Conservation (phyloP, 2,329 filamentous ascomycete genomes). For the Botryotinia convoluta region DNA sequence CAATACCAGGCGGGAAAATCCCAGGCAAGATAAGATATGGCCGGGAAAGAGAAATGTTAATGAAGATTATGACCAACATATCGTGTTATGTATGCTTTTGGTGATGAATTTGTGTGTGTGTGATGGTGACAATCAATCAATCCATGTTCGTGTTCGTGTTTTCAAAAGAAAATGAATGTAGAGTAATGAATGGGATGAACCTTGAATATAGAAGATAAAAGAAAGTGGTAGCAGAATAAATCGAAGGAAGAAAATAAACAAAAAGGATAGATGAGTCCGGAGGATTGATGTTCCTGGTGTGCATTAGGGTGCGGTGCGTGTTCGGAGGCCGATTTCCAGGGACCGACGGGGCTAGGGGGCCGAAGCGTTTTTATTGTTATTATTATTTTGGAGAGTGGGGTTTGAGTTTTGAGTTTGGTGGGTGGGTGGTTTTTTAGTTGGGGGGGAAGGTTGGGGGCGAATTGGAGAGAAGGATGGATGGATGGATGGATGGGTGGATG, state of each 20-base stretch:
- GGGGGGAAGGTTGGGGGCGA: background rate
- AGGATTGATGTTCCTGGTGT: background rate
- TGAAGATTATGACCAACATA: constrained; percentile 17
- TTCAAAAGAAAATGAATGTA: background rate
- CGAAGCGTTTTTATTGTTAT: background rate
- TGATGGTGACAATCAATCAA: background rate
- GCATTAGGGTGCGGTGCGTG: background rate
- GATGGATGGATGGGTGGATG: no score
- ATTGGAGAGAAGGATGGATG: background rate
- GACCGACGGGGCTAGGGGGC: background rate
- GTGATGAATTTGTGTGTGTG: background rate
- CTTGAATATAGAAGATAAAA: background rate
- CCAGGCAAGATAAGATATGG: constrained; percentile 1
- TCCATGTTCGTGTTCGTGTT: background rate
- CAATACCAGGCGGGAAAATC: constrained; percentile 6
- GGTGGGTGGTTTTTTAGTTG: background rate
- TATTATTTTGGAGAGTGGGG: background rate
- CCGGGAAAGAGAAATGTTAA: constrained; percentile 7
- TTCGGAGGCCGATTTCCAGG: background rate
- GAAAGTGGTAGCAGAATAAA: background rate
- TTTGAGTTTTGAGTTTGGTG: background rate
- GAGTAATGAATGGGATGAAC: background rate
- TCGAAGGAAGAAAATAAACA: background rate
- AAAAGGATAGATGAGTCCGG: background rate
- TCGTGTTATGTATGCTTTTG: background rate